Evolutionary conservation across 1,139 yeast genomes (phyloP).

Genomic region (Lodderomyces metapsilosis): DNA sequence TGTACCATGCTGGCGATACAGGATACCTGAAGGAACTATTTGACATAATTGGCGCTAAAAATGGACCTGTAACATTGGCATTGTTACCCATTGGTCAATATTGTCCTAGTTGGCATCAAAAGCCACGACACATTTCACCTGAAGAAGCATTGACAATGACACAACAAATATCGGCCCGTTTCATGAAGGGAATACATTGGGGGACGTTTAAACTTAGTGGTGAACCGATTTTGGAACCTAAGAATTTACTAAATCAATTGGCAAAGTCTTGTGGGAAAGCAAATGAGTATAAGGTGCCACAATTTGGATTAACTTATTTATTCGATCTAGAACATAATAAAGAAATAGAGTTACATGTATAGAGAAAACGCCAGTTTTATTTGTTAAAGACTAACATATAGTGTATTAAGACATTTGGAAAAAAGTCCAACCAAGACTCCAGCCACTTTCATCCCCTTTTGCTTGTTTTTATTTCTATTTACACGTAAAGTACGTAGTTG

Average conservation of each 20-base stretch:
- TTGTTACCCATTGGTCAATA: slow-evolving; percentile 93
- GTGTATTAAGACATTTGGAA: no score
- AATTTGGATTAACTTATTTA: slow-evolving; percentile 42
- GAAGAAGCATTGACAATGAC: slow-evolving; percentile 70
- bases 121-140: slow-evolving; percentile 86
- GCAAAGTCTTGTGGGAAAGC: slow-evolving; percentile 21
- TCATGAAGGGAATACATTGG: slow-evolving; percentile 90
- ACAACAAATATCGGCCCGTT: slow-evolving; percentile 57
- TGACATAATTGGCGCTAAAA: slow-evolving; percentile 56
- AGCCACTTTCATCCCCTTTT: no score
- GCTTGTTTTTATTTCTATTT: slow-evolving; percentile 2
- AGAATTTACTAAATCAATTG: slow-evolving; percentile 32
- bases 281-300: slow-evolving; percentile 32
- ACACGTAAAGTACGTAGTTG: not conserved
- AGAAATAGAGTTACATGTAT: slow-evolving; percentile 16
- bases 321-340: slow-evolving; percentile 24
- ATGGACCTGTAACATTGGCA: slow-evolving; percentile 66
- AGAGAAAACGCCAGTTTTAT: no score
- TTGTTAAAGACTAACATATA: no score
- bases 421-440: no score
- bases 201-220: slow-evolving; percentile 90
- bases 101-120: slow-evolving; percentile 92
- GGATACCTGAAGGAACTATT: slow-evolving; percentile 80
- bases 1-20: slow-evolving; percentile 94
- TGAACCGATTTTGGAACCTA: slow-evolving; percentile 85